Percentiles rank a stretch among this genome's conserved stretches.
phyloP scores from a whole-genome alignment of 2,329 filamentous ascomycete species.

The Scedosporium aurantiacum region DNA sequence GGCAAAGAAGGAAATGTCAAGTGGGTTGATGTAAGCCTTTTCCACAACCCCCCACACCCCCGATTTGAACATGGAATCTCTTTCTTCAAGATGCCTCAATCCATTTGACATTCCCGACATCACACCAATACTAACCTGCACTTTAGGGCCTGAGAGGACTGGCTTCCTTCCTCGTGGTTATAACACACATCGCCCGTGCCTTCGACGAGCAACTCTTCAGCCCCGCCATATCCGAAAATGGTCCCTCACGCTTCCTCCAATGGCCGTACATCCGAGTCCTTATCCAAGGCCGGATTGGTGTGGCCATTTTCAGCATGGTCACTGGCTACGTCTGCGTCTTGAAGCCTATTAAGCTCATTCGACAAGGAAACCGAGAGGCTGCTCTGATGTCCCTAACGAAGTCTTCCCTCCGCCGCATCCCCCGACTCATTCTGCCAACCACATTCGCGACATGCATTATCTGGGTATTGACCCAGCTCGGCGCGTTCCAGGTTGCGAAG shows the following conservation, averaged over 20 bases:
- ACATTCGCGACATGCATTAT: conserved; percentile 43
- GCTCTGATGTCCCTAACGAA: conserved; percentile 43
- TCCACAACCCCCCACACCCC: conserved; percentile 3
- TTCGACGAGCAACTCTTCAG: conserved; percentile 40
- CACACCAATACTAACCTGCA: not conserved
- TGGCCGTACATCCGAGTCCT: conserved; percentile 47
- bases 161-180: conserved; percentile 42
- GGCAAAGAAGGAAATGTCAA: conserved; percentile 41
- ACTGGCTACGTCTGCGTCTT: conserved; percentile 54
- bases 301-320: conserved; percentile 55
- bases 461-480: conserved; percentile 42
- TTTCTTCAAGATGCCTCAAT: not conserved
- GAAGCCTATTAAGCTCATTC: conserved; percentile 45
- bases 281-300: conserved; percentile 51
- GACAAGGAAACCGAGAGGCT: conserved; percentile 39
- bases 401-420: conserved; percentile 46
- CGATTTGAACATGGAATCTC: too few species aligned
- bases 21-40: conserved; percentile 45
- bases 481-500: conserved; percentile 43
- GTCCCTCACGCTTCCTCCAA: conserved; percentile 39
- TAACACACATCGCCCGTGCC: conserved; percentile 40
- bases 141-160: conserved; percentile 43
- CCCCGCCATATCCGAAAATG: conserved; percentile 30
- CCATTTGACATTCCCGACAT: not conserved
- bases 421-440: conserved; percentile 47